phyloP scores from a whole-genome alignment of 306 rosid genomes.

The Senna siamea region DNA sequence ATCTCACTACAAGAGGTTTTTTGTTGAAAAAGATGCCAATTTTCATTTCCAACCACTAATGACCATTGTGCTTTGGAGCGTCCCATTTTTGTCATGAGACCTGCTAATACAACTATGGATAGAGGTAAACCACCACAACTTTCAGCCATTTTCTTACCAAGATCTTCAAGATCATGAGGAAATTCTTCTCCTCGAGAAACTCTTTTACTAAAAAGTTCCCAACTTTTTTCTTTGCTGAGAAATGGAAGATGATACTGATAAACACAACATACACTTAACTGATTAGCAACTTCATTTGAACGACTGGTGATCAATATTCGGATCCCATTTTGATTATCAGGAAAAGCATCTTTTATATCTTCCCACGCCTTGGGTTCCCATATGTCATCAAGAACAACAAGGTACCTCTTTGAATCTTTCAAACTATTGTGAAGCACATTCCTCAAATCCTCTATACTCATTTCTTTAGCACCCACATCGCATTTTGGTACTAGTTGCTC shows the following conservation, averaged over 20 bases:
- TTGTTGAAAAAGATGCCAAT: background rate
- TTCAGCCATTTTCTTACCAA: background rate
- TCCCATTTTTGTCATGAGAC: background rate
- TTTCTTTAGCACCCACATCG: background rate
- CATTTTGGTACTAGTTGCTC: too few species aligned
- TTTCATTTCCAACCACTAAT: background rate
- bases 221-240: slow-evolving; percentile 5
- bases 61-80: background rate
- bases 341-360: background rate
- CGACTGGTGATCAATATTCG: slow-evolving; percentile 34
- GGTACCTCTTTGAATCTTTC: background rate
- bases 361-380: background rate
- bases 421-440: background rate
- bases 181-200: slow-evolving; percentile 13
- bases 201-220: slow-evolving; percentile 30
- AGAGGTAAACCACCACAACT: background rate
- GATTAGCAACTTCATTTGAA: background rate
- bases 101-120: background rate
- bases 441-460: background rate
- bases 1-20: background rate
- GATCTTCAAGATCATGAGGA: background rate
- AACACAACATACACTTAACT: background rate
- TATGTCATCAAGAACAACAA: slow-evolving; percentile 32
- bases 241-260: background rate
- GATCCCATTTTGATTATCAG: slow-evolving; percentile 13